phyloP scores from a whole-genome alignment of 768 basidiomycete species.

The Amanita phalloides region DNA sequence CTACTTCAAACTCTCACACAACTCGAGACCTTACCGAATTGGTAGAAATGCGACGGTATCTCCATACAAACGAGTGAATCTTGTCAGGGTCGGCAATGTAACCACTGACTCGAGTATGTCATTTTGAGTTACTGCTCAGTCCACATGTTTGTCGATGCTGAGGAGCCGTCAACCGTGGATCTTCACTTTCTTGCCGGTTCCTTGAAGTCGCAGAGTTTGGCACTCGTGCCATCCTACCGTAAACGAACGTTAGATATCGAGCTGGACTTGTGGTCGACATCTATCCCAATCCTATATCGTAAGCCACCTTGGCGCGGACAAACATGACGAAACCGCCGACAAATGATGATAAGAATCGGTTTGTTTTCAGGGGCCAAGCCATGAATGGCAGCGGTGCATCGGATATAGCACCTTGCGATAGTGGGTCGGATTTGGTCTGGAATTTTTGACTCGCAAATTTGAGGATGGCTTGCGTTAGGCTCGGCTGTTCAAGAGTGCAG shows the following conservation, averaged over 20 bases:
- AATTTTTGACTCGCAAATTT: neutral
- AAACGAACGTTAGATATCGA: conserved; percentile 44
- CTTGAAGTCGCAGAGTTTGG: neutral
- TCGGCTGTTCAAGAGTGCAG: neutral
- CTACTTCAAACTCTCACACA: neutral
- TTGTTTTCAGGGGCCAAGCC: neutral
- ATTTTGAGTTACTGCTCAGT: neutral
- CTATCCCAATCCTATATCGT: conserved; percentile 22
- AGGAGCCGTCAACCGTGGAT: neutral
- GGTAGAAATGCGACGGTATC: neutral
- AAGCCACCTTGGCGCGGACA: neutral
- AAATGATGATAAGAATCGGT: neutral
- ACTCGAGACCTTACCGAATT: neutral
- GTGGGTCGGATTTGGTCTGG: neutral
- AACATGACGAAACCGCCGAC: neutral
- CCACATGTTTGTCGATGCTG: neutral
- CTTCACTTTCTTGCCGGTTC: neutral
- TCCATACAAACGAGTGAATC: neutral
- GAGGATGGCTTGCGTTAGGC: neutral
- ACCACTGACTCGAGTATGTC: neutral
- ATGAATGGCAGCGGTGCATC: neutral
- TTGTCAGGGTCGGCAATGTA: neutral
- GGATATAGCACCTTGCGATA: neutral
- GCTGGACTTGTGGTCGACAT: conserved; percentile 19
- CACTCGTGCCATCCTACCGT: conserved; percentile 20